Percentiles rank a stretch among this genome's conserved stretches.
Evolutionary conservation across 495 filamentous ascomycete species (phyloP).

Genomic region (Lasiosphaeriaceae sp.): DNA sequence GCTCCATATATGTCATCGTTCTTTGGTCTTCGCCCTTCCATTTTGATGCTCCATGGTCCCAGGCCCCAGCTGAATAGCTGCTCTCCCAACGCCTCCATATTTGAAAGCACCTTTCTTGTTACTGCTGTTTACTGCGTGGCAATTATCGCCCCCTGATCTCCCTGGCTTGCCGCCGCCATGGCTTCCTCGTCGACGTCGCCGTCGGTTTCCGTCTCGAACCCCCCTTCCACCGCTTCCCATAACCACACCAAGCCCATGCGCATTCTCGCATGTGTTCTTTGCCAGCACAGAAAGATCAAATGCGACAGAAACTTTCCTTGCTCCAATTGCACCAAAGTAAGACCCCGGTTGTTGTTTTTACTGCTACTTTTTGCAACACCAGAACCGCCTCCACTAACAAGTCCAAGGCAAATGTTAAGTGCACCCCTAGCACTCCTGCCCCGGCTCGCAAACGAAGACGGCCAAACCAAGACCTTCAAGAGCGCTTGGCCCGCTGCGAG

Average conservation of each 20-base stretch:
- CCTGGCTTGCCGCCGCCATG: no score
- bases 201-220: no score
- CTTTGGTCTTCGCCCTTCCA: no score
- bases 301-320: constrained; percentile 68
- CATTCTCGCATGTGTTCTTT: constrained; percentile 43
- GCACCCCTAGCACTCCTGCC: constrained; percentile 46
- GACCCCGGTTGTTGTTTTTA: neutral
- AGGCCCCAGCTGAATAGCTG: no score
- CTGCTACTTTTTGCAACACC: neutral
- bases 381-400: neutral
- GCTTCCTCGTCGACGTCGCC: no score
- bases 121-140: no score
- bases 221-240: neutral
- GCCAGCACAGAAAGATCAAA: constrained; percentile 65
- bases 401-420: constrained; percentile 40
- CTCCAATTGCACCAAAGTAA: constrained; percentile 56
- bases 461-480: constrained; percentile 47
- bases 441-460: constrained; percentile 43
- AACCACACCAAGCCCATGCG: constrained; percentile 24
- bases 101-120: no score
- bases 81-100: no score
- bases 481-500: constrained; percentile 46
- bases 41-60: no score
- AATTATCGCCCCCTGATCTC: no score
- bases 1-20: no score